Evolutionary conservation across 148 eudicot genomes (phyloP).

Genomic region (Arbutus unedo): DNA sequence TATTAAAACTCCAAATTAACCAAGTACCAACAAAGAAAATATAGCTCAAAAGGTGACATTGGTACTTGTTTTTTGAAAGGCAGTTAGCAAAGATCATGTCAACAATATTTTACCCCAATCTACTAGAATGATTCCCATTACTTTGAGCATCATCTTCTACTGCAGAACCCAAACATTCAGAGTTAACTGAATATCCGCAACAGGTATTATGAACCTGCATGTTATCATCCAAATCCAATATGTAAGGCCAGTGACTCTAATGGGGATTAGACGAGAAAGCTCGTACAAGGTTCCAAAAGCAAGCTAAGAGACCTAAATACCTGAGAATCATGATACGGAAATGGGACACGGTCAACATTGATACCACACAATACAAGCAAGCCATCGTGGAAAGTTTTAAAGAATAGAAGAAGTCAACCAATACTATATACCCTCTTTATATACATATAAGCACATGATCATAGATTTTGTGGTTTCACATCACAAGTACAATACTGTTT

Average conservation of each 20-base stretch:
- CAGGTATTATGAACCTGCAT: slow-evolving; percentile 42
- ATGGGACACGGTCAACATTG: not conserved
- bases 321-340: not conserved
- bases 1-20: slow-evolving; percentile 3
- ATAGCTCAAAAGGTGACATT: not conserved
- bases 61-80: not conserved
- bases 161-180: slow-evolving; percentile 34
- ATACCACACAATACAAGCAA: not conserved
- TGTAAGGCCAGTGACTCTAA: not conserved
- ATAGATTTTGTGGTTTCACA: not conserved
- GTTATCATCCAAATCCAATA: not conserved
- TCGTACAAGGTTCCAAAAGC: not conserved
- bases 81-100: not conserved
- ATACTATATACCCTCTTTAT: not conserved
- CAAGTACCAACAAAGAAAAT: not conserved
- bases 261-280: not conserved
- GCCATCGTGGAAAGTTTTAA: not conserved
- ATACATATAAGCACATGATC: not conserved
- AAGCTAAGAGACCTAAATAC: not conserved
- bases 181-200: slow-evolving; percentile 30
- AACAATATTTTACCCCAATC: slow-evolving; percentile 30
- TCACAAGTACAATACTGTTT: not conserved
- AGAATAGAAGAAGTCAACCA: not conserved
- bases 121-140: slow-evolving; percentile 28
- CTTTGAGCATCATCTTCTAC: slow-evolving; percentile 44